Evolutionary conservation across 768 basidiomycete species (phyloP).

Genomic region (Lactarius hengduanensis): DNA sequence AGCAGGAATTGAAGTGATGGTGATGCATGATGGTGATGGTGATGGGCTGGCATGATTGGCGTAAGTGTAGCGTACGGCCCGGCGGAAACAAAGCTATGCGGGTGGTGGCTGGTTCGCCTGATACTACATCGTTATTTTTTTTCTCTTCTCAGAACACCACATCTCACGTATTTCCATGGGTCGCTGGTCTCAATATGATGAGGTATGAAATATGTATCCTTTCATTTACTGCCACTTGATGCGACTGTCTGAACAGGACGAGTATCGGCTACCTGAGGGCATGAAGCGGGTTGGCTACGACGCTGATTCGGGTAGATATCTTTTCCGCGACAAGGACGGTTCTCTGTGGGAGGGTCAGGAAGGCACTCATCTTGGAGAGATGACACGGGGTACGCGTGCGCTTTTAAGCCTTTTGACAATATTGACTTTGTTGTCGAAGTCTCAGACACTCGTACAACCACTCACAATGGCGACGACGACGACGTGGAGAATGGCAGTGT

Average conservation of each 20-base stretch:
- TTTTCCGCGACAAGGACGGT: constrained; percentile 58
- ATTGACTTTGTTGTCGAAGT: constrained; percentile 6
- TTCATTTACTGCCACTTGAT: not conserved
- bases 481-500: constrained; percentile 27
- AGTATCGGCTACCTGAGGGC: constrained; percentile 53
- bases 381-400: constrained; percentile 40
- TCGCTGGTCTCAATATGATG: constrained; percentile 42
- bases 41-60: not conserved
- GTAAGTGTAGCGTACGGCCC: not conserved
- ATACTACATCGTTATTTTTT: not conserved
- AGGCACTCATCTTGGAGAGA: constrained; percentile 60
- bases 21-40: too few species aligned
- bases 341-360: constrained; percentile 54
- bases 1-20: not conserved
- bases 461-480: constrained; percentile 13
- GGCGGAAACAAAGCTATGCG: not conserved
- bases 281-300: constrained; percentile 74
- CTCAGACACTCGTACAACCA: constrained; percentile 1
- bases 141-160: not conserved
- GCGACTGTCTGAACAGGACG: constrained; percentile 39
- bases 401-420: not conserved
- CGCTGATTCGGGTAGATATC: constrained; percentile 63
- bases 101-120: not conserved
- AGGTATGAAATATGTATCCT: constrained; percentile 29
- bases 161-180: constrained; percentile 33